These are phyloP conservation scores for Scortechinia acanthostroma DNA, from an alignment of 2,329 filamentous ascomycete genomes.

Conservation along the genomic window DNA sequence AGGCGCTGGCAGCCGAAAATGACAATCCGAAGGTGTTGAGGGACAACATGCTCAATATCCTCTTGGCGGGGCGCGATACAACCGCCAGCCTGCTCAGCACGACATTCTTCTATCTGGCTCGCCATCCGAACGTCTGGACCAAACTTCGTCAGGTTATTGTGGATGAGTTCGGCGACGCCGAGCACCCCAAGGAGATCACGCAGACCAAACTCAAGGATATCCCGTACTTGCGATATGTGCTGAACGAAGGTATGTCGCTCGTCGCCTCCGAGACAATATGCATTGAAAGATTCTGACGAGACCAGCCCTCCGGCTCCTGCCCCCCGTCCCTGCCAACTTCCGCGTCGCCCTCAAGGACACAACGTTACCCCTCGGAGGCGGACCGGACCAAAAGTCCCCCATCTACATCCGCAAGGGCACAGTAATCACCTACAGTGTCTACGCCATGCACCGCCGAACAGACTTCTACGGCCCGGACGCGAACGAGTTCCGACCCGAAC, in stretches of 20 bases:
- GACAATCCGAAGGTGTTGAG: constrained; percentile 23
- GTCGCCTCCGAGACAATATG: not conserved
- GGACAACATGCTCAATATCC: constrained; percentile 21
- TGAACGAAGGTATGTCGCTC: not conserved
- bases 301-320: constrained; percentile 16
- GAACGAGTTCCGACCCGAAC: constrained; percentile 12
- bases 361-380: constrained; percentile 18
- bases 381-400: constrained; percentile 13
- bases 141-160: not conserved
- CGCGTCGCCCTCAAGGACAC: constrained; percentile 14
- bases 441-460: constrained; percentile 18
- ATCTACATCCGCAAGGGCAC: constrained; percentile 16
- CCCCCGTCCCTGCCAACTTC: constrained; percentile 16
- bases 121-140: not conserved
- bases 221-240: not conserved
- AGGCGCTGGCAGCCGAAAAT: constrained; percentile 26
- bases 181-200: not conserved
- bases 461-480: constrained; percentile 15
- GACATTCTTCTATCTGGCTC: constrained; percentile 11
- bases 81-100: constrained; percentile 24
- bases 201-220: not conserved
- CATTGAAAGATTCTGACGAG: not conserved
- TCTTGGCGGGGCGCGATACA: constrained; percentile 29
- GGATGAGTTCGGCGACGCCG: not conserved
- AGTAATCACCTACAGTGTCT: constrained; percentile 12